phyloP scores from a whole-genome alignment of 1,284 basidiomycete species.

The Moesziomyces antarcticus region DNA sequence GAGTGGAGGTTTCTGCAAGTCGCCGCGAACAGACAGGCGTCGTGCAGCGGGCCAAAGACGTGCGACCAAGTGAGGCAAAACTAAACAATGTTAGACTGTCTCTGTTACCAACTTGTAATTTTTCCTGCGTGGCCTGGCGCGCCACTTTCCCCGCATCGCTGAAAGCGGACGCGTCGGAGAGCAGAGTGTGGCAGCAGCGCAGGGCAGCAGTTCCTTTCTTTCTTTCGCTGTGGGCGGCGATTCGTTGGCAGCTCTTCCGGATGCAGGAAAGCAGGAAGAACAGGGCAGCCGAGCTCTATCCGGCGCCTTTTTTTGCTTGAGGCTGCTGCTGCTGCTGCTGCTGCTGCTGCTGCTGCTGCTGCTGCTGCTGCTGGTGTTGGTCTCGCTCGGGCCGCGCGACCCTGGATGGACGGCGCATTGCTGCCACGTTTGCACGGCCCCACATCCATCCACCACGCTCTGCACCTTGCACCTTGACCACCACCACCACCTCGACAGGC shows the following conservation, averaged over 20 bases:
- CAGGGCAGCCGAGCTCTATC: background rate
- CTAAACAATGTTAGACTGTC: background rate
- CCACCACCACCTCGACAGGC: background rate
- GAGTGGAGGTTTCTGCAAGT: background rate
- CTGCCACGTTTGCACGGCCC: background rate
- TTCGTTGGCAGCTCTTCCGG: background rate
- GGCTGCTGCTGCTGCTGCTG: too few relatives aligned
- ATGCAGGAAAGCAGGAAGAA: background rate
- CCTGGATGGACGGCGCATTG: background rate
- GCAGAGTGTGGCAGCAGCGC: background rate
- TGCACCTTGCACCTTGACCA: background rate
- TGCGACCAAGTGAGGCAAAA: background rate
- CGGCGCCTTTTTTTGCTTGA: background rate
- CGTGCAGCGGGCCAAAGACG: slow-evolving; percentile 7
- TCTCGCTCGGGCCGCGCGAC: background rate
- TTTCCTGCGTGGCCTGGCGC: background rate
- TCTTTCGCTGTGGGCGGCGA: too few relatives aligned
- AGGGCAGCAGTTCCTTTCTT: background rate
- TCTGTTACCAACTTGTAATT: background rate
- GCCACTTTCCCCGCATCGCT: slow-evolving; percentile 6
- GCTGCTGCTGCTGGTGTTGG: background rate
- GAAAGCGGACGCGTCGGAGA: background rate
- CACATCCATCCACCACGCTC: background rate
- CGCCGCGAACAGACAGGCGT: slow-evolving; percentile 7
- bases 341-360: too few relatives aligned